Base-by-base conservation (phyloP, 2,329 filamentous ascomycete species). In the Rhytidhysteron rufulum region DNA sequence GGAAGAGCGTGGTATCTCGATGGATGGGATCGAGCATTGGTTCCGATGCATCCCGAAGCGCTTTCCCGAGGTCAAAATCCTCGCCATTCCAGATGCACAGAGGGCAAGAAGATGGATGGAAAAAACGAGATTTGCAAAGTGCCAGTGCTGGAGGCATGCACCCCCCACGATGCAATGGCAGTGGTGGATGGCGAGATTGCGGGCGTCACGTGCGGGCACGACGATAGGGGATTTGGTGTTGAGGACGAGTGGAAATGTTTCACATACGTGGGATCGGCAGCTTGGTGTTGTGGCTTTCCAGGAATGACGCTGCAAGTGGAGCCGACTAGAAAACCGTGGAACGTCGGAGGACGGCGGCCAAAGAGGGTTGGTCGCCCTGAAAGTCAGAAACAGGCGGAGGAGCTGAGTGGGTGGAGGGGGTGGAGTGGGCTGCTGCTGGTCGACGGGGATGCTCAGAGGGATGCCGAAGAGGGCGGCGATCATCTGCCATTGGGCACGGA, bases 361-460 rank as follows among this genome's bases (percentile, higher is more conserved):
- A 13, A 27, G 24, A 13, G 24, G n/a, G n/a, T n/a, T n/a, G n/a
- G n/a, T n/a, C 24, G 13, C 8, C 24, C 24, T 27, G 24, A 7
- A 27, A 7, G 13, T 11, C 4, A 4, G 18, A 19, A 21, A 35
- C 33, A 21, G 20, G 33, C 33, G 17, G 17, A 35, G 33, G 33
- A 35, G 33, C 13, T 13, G 24, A 27, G 24, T 27, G 24, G 24
- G 24, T 8, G 24, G 24, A 27, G 8, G 24, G 8, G 33, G 17
- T 35, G 3, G 4, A 39, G 37, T 21, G 39, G 39, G 30, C 8
- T 20, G 31, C 29, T 39, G 34, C 36, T 22, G 4, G 18, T 25
- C 6, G 13, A 17, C 30, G 34, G 11, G 31, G 36, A 36, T 17
- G 31, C 42, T 34, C 31, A 13, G n/a, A n/a, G n/a, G n/a, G n/a